Evolutionary conservation across 2,329 filamentous ascomycete species (phyloP), one percentile per base, ranked within the genome.

Genomic region (Xylaria sp.): DNA sequence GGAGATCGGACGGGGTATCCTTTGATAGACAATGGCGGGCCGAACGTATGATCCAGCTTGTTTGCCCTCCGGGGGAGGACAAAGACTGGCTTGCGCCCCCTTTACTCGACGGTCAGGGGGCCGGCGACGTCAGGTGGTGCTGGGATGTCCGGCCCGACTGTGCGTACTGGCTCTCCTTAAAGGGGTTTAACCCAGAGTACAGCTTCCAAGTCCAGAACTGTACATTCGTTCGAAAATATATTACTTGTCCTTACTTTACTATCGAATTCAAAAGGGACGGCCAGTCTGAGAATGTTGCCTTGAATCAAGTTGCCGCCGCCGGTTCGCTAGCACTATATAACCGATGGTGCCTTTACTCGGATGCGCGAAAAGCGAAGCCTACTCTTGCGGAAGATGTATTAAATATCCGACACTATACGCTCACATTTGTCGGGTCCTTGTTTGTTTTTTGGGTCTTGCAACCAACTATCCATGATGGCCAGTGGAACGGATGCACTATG

Each of bases 121-220:
- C 36, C 17, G 57, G 12, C 57, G 21, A 48, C 39, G 14, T 50
- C 42, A 39, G 32, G n/a, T 60, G 57, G 54, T 21, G 11, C 9
- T 57, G 54, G 32, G 54, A 39, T 21, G 32, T 57, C 50, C 50
- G 50, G 50, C 50, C 50, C 50, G 50, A 53, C 50, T 53, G 24
- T 39, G 54, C 32, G 19, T 57, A 42, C 32, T 57, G 32, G 50
- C 50, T 53, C 24, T 30, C 50, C 50, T 53, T 53, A 17, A 50
- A 27, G 36, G 30, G 54, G 32, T 21, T 24, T 57, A 42, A 45
- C 54, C 36, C n/a, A 17, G 11, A 42, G 9, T 53, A 32, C 50
- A 14, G 24, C 14, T 21, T 32, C 47, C n/a, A 50, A 6, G 47
- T 27, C n/a, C n/a, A 9, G n/a, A 11, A 8, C 8, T 56, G 53